Evolutionary conservation across 2,329 filamentous ascomycete genomes (phyloP).

Genomic region (Apiospora aurea): DNA sequence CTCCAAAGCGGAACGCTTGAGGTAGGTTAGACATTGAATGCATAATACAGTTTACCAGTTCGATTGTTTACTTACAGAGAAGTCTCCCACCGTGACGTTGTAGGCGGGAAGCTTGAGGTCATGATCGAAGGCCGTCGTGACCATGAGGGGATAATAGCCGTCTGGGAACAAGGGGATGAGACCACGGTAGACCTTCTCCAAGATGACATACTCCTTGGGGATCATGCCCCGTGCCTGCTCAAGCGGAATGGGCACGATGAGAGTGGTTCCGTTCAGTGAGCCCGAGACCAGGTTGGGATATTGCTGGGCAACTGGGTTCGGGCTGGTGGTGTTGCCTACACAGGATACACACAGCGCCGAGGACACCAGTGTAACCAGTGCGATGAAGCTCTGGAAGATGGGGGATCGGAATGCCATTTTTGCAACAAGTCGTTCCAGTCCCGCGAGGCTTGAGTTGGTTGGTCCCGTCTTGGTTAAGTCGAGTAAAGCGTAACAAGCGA

Average conservation of each 20-base stretch:
- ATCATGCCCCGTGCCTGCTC: conserved; percentile 54
- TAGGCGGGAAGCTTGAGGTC: conserved; percentile 53
- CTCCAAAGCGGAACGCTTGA: conserved; percentile 57
- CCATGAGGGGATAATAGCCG: conserved; percentile 60
- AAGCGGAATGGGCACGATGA: conserved; percentile 59
- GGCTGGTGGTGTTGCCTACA: conserved; percentile 35
- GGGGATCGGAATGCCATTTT: neutral
- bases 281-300: conserved; percentile 58
- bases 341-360: neutral
- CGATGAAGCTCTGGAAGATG: neutral
- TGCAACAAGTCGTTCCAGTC: neutral
- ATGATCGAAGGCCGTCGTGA: conserved; percentile 59
- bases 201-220: conserved; percentile 56
- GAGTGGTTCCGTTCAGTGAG: conserved; percentile 60
- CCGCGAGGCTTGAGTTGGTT: neutral
- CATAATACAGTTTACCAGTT: neutral
- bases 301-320: conserved; percentile 56
- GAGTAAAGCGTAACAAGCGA: neutral
- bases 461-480: neutral
- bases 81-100: conserved; percentile 52
- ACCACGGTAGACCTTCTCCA: conserved; percentile 54
- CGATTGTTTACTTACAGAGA: conserved; percentile 48
- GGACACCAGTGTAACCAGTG: neutral
- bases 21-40: conserved; percentile 25
- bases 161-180: conserved; percentile 56